Evolutionary conservation across 768 basidiomycete genomes (phyloP).

Genomic region (Lentinula sp.): DNA sequence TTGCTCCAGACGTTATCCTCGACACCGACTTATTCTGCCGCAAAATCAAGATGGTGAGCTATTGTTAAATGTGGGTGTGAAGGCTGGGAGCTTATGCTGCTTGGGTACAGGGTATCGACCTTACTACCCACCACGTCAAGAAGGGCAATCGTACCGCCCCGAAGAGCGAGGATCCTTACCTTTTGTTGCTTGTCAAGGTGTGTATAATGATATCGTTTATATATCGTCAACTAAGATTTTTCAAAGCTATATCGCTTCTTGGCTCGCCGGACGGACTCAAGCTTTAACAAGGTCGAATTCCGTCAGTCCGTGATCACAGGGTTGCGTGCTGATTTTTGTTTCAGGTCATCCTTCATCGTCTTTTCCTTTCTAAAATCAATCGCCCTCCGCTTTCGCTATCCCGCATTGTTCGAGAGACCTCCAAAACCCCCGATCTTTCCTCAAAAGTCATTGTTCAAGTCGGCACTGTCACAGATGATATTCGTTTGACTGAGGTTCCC

Average conservation of each 20-base stretch:
- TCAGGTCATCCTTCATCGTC: constrained; percentile 89
- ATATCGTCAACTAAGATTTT: constrained; percentile 7
- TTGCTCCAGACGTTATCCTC: not conserved
- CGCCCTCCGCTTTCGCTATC: constrained; percentile 95
- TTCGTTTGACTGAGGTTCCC: constrained; percentile 79
- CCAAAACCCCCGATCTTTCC: constrained; percentile 53
- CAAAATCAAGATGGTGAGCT: constrained; percentile 81
- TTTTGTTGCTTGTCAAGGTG: constrained; percentile 97
- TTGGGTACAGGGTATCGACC: constrained; percentile 80
- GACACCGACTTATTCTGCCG: constrained; percentile 14
- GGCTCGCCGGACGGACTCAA: constrained; percentile 91
- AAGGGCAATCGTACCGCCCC: constrained; percentile 92
- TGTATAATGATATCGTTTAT: constrained; percentile 14
- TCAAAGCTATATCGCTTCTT: constrained; percentile 95
- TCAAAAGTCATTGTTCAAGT: constrained; percentile 87
- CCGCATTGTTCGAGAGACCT: constrained; percentile 80
- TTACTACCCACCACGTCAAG: constrained; percentile 97
- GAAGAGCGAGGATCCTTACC: constrained; percentile 98
- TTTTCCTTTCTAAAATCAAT: constrained; percentile 97
- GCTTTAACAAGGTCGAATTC: constrained; percentile 82
- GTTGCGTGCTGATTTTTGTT: constrained; percentile 16
- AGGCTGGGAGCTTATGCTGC: not conserved
- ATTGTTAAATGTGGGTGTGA: constrained; percentile 24
- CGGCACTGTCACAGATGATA: constrained; percentile 93
- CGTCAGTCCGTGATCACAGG: constrained; percentile 4